A percentile compares a stretch with the other conserved stretches of the same genome.
Conservation (phyloP, 2,329 filamentous ascomycete species). For the Mycogone perniciosa region DNA sequence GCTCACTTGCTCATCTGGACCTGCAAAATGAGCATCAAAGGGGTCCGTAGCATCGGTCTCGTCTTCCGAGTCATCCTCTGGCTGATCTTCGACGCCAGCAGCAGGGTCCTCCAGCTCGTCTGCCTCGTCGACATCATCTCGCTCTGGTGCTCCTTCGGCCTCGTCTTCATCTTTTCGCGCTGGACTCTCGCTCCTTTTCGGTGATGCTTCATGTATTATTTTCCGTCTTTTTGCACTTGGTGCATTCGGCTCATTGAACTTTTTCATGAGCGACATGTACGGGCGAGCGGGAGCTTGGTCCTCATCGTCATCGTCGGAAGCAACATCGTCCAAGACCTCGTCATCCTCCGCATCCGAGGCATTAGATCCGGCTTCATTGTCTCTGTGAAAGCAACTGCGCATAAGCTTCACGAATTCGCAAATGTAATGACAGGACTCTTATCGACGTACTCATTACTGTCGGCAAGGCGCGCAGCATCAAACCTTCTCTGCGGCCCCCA, state of each 20-base stretch:
- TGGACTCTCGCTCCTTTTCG: constrained; percentile 18
- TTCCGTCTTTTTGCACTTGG: constrained; percentile 53
- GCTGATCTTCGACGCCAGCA: constrained; percentile 19
- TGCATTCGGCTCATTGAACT: constrained; percentile 40
- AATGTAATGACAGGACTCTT: not conserved
- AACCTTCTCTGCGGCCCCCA: constrained; percentile 33
- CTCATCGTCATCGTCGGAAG: constrained; percentile 40
- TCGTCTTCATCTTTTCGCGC: constrained; percentile 33
- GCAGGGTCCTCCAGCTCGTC: constrained; percentile 16
- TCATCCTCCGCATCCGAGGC: constrained; percentile 29
- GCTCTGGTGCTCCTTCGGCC: constrained; percentile 32
- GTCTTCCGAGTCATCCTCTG: constrained; percentile 39
- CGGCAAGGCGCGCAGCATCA: constrained; percentile 30
- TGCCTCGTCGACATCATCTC: constrained; percentile 21
- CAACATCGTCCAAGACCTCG: constrained; percentile 30
- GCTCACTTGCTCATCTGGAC: constrained; percentile 56
- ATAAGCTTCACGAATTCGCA: constrained; percentile 3
- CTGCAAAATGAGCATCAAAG: constrained; percentile 74
- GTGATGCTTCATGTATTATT: constrained; percentile 34
- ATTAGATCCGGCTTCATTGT: constrained; percentile 13
- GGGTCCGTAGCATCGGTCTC: constrained; percentile 57
- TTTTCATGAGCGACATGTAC: constrained; percentile 54
- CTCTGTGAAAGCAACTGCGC: constrained; percentile 2
- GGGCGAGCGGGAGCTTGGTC: constrained; percentile 40
- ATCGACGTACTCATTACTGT: constrained; percentile 20